Evolutionary conservation across 2,329 filamentous ascomycete species (phyloP).

Genomic region (Fusarium proliferatum): DNA sequence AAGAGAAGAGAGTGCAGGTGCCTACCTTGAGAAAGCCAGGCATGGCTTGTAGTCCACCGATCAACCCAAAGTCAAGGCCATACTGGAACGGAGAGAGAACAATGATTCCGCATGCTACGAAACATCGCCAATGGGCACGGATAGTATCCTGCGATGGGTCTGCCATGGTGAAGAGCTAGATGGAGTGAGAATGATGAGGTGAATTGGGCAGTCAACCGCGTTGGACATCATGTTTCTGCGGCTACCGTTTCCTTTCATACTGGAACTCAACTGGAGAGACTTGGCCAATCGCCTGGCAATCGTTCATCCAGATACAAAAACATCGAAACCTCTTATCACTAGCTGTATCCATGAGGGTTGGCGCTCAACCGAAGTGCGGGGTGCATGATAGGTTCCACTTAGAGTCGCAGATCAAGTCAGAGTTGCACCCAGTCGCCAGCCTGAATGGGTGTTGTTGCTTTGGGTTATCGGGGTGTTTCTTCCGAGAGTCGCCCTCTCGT

Average conservation of each 20-base stretch:
- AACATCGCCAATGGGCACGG: constrained; percentile 39
- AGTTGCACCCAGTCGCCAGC: background rate
- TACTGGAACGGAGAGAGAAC: constrained; percentile 40
- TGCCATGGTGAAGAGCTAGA: constrained; percentile 7
- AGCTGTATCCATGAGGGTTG: background rate
- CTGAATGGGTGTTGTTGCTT: background rate
- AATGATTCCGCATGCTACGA: constrained; percentile 33
- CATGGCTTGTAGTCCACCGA: constrained; percentile 39
- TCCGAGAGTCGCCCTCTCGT: background rate
- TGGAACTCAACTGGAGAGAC: background rate
- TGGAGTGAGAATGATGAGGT: background rate
- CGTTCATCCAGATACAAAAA: background rate
- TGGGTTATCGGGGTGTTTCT: background rate
- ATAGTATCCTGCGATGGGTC: constrained; percentile 29
- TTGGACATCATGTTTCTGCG: background rate
- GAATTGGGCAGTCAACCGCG: background rate
- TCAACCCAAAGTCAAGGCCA: constrained; percentile 40
- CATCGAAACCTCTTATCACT: background rate
- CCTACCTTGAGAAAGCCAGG: constrained; percentile 37
- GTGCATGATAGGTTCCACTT: constrained; percentile 1
- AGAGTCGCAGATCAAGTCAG: constrained; percentile 2
- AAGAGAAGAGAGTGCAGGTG: accelerated
- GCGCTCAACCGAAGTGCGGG: constrained; percentile 11
- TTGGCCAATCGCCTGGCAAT: background rate
- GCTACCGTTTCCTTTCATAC: background rate